Evolutionary conservation across 225 moss, liverwort and hornwort genomes (phyloP).

Genomic region (Sphagnum tenellum): DNA sequence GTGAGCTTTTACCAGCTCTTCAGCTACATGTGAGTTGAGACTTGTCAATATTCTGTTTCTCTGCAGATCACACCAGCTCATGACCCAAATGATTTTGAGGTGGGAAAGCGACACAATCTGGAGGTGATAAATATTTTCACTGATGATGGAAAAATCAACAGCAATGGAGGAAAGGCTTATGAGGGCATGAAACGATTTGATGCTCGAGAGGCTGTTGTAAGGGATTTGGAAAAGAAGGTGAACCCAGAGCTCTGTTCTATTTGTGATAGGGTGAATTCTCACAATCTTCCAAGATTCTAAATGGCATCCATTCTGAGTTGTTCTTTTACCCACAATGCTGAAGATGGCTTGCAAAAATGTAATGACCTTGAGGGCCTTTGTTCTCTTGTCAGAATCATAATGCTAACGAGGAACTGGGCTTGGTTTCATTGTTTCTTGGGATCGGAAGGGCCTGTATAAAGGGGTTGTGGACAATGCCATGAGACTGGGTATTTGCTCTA

Average conservation of each 20-base stretch:
- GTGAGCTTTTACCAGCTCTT: neutral
- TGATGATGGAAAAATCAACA: constrained; percentile 85
- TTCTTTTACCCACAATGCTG: no score
- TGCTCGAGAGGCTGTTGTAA: constrained; percentile 63
- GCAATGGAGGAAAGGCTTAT: constrained; percentile 69
- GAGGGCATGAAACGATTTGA: constrained; percentile 80
- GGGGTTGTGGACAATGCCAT: constrained; percentile 79
- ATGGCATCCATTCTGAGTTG: no score
- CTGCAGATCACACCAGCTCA: constrained; percentile 90
- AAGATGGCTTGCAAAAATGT: no score
- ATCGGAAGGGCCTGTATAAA: constrained; percentile 61
- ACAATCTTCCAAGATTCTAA: no score
- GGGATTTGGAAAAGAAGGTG: constrained; percentile 64
- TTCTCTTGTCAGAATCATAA: no score
- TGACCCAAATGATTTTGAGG: constrained; percentile 82
- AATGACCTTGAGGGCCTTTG: no score
- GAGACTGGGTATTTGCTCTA: constrained; percentile 83
- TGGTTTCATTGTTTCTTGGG: constrained; percentile 1
- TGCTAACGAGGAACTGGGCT: no score
- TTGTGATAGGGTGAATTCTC: no score
- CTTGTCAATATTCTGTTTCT: neutral
- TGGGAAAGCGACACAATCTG: constrained; percentile 75
- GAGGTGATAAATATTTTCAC: constrained; percentile 87
- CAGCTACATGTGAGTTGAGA: neutral
- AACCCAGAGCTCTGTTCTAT: no score